Base-by-base conservation (phyloP, 768 basidiomycete species). In the Termitomyces sp. region DNA sequence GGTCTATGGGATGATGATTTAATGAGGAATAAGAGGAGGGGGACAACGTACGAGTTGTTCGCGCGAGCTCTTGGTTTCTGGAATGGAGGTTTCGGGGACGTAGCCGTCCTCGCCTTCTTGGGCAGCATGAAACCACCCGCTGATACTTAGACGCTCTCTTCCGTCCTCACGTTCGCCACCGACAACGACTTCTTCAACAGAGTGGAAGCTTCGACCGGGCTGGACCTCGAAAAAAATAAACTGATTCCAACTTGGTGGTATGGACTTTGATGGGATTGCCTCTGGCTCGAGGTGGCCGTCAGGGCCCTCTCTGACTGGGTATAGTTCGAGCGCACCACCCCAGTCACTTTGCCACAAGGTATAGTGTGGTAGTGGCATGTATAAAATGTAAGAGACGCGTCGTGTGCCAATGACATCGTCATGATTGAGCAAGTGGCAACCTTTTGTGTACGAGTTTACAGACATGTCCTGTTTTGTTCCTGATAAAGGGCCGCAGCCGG, bases 371-470 rank as follows among this genome's bases (percentile, higher is more conserved):
- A 88, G 79, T 20, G 95, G 95, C 81, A 98, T 90, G 74, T 98
- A 98, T 49, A 98, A 86, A 73, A 98, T 96, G 76, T 96, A 98
- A 1, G 92, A 95, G 53, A 98, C 90, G 42, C 93, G 84, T 26
- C 96, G 88, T 8, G 93, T 84, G 59, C 94, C 94, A 67, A 98
- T 98, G 26, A 96, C 95, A 70, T 98, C 96, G 85, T 98, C 96
- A 77, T 98, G 96, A 71, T 96, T 92, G 66, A 98, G 86, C 10
- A 98, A 82, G 72, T 98, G 94, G 69, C 88, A 97, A 46, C 94
- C 92, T 60, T 87, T 84, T 20, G 86, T 88, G 73, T 98, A 98
- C 8, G 90, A 86, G 67, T 93, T 94, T 59, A 96, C 88, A 43
- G 92, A 92, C 85, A 95, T 94, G 76, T 98, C 96, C 67, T 93